Conservation (phyloP, 768 basidiomycete species). For the Auricularia heimuer region DNA sequence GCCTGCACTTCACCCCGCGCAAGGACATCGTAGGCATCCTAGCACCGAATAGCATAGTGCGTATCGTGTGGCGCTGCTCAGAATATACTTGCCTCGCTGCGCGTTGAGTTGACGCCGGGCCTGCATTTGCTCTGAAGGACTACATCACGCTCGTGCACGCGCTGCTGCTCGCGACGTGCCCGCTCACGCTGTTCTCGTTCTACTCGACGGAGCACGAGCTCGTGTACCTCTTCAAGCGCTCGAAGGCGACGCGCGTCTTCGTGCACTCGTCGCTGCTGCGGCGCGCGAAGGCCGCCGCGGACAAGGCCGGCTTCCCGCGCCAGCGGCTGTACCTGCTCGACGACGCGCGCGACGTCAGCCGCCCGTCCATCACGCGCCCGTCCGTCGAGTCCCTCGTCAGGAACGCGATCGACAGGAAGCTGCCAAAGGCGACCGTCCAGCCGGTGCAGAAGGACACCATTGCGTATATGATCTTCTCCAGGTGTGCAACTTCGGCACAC, state of each 20-base stretch:
- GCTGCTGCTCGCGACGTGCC: slow-evolving; percentile 37
- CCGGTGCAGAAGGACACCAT: slow-evolving; percentile 43
- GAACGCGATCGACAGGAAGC: slow-evolving; percentile 24
- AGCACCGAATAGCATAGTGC: background rate
- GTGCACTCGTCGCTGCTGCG: slow-evolving; percentile 37
- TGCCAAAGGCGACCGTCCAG: slow-evolving; percentile 33
- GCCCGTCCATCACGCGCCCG: slow-evolving; percentile 2
- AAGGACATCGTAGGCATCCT: background rate
- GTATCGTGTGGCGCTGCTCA: background rate
- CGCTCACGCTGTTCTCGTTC: slow-evolving; percentile 43
- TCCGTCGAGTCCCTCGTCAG: slow-evolving; percentile 38
- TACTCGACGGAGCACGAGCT: slow-evolving; percentile 51
- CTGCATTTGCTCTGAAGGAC: slow-evolving; percentile 32
- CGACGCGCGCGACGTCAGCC: background rate
- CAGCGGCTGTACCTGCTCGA: slow-evolving; percentile 9
- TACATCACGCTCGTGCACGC: slow-evolving; percentile 42
- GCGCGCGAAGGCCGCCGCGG: slow-evolving; percentile 30
- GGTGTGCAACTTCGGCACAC: no score
- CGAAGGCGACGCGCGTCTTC: slow-evolving; percentile 43
- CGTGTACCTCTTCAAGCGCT: slow-evolving; percentile 37
- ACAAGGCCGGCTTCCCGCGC: slow-evolving; percentile 15
- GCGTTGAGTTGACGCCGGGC: background rate
- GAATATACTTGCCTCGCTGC: background rate
- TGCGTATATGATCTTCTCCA: slow-evolving; percentile 62
- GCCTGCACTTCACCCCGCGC: background rate